Evolutionary conservation across 768 basidiomycete genomes (phyloP).

Genomic region (Leccinum subgranulosum): DNA sequence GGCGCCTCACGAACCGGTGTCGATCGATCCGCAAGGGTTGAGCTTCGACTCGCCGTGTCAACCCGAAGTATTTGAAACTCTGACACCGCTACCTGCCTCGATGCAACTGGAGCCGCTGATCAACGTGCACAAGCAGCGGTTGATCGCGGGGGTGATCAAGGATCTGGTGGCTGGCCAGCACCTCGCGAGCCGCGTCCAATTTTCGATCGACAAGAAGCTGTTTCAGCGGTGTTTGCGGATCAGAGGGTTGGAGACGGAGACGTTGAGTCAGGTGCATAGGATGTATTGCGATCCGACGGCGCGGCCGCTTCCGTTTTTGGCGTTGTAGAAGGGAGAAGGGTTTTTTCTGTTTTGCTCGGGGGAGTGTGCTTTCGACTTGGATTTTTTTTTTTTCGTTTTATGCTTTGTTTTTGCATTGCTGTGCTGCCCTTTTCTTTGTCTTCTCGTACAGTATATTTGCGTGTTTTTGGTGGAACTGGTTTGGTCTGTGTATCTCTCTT

Average conservation of each 20-base stretch:
- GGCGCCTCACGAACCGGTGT: slow-evolving; percentile 64
- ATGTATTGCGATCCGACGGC: slow-evolving; percentile 32
- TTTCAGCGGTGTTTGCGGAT: slow-evolving; percentile 74
- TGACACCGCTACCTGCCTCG: slow-evolving; percentile 67
- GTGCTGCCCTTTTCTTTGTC: not conserved
- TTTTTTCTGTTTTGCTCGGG: not conserved
- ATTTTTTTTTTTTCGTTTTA: no score
- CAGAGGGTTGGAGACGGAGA: slow-evolving; percentile 57
- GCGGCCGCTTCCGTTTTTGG: slow-evolving; percentile 19
- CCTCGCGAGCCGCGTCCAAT: slow-evolving; percentile 69
- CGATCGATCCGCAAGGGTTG: slow-evolving; percentile 57
- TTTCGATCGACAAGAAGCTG: slow-evolving; percentile 68
- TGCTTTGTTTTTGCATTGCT: no score
- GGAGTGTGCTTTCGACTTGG: not conserved
- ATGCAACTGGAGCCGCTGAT: slow-evolving; percentile 84
- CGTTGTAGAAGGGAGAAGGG: slow-evolving; percentile 13
- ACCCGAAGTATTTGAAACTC: slow-evolving; percentile 74
- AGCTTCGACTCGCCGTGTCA: slow-evolving; percentile 68
- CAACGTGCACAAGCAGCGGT: slow-evolving; percentile 85
- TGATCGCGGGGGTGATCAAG: slow-evolving; percentile 79
- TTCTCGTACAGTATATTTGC: slow-evolving; percentile 4
- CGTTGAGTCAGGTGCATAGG: slow-evolving; percentile 46
- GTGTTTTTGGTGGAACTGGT: no score
- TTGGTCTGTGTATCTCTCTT: slow-evolving; percentile 22
- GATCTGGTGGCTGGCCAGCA: slow-evolving; percentile 80